phyloP scores from a whole-genome alignment of 2,329 filamentous ascomycete species.

The Aureobasidium sp. region DNA sequence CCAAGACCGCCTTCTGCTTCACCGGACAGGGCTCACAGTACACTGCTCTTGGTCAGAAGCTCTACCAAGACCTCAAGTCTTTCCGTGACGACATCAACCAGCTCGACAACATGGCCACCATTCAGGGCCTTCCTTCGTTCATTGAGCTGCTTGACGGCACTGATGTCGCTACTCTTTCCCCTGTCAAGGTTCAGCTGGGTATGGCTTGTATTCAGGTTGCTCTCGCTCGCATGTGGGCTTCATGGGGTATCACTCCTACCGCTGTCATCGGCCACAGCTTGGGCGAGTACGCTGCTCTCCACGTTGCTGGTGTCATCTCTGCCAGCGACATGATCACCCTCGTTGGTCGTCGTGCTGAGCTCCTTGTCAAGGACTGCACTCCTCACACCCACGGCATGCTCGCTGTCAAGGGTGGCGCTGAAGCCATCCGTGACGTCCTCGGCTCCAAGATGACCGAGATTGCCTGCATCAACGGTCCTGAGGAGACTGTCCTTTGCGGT shows the following conservation, averaged over 20 bases:
- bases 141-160: conserved; percentile 40
- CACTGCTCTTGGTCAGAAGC: conserved; percentile 41
- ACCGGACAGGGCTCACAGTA: conserved; percentile 47
- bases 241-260: conserved; percentile 46
- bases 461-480: conserved; percentile 68
- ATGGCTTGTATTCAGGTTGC: conserved; percentile 47
- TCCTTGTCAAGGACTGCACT: conserved; percentile 58
- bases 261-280: conserved; percentile 52
- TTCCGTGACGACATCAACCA: conserved; percentile 43
- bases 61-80: conserved; percentile 39
- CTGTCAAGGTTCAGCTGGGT: conserved; percentile 43
- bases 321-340: conserved; percentile 64
- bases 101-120: conserved; percentile 37
- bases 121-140: conserved; percentile 42
- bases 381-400: conserved; percentile 60
- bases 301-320: conserved; percentile 62
- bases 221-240: conserved; percentile 44
- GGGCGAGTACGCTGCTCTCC: conserved; percentile 65
- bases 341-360: conserved; percentile 58
- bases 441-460: conserved; percentile 44
- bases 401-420: conserved; percentile 44
- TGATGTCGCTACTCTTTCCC: conserved; percentile 42
- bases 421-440: conserved; percentile 45
- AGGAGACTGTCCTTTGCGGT: conserved; percentile 66
- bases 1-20: conserved; percentile 44